These are phyloP conservation scores for Bryoerythrophyllum caledonicum DNA, from an alignment of 225 moss, liverwort and hornwort genomes.

Conservation along the genomic window DNA sequence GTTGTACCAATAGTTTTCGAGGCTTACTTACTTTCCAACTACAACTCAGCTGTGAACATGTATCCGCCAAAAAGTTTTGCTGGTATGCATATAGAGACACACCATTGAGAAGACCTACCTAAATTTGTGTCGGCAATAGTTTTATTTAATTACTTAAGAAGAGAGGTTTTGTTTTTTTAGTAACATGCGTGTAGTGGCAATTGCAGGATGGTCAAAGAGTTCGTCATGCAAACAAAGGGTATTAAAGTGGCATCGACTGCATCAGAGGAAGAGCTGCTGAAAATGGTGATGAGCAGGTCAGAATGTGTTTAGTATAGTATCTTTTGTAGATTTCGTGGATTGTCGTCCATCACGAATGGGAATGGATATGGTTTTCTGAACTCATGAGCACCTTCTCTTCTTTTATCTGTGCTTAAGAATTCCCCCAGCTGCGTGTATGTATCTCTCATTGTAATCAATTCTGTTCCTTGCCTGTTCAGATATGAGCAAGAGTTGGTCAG, in stretches of 20 bases:
- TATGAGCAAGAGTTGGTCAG: slow-evolving; percentile 79
- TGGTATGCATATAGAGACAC: not conserved
- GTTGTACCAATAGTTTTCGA: slow-evolving; percentile 2
- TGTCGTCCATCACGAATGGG: slow-evolving; percentile 8
- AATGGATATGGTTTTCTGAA: not conserved
- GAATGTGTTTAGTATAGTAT: slow-evolving; percentile 7
- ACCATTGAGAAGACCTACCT: not conserved
- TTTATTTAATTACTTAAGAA: slow-evolving; percentile 1
- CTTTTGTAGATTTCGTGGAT: slow-evolving; percentile 17
- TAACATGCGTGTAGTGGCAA: slow-evolving; percentile 12
- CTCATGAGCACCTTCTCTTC: not conserved
- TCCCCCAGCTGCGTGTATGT: slow-evolving; percentile 14
- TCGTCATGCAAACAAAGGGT: slow-evolving; percentile 61
- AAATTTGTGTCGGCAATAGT: not conserved
- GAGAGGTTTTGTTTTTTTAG: slow-evolving; percentile 11
- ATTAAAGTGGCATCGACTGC: slow-evolving; percentile 48
- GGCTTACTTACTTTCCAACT: slow-evolving; percentile 10
- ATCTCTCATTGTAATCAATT: slow-evolving; percentile 5
- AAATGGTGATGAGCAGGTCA: slow-evolving; percentile 83
- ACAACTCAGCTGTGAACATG: not conserved
- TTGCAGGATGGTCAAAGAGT: slow-evolving; percentile 83
- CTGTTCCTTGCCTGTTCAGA: slow-evolving; percentile 42
- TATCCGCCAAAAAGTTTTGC: not conserved
- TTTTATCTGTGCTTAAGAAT: slow-evolving; percentile 1
- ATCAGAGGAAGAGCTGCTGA: slow-evolving; percentile 75